Base-by-base conservation (phyloP, 495 filamentous ascomycete species). In the Aspergillus sclerotiicarbonarius region DNA sequence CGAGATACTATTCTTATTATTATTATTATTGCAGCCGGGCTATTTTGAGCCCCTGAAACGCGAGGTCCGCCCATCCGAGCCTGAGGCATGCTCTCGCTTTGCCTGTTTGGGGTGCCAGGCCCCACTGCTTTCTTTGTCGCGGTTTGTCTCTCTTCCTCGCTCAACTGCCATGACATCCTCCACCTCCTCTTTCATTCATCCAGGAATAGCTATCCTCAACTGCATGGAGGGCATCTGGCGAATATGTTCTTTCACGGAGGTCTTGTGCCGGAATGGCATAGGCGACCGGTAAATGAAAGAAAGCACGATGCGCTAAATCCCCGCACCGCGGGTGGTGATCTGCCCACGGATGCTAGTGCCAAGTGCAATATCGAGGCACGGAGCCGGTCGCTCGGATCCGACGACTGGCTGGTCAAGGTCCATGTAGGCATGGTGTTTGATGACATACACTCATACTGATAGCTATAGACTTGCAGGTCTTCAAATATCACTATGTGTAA, bases 11-110 rank as follows among this genome's bases (percentile, higher is more conserved):
- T 25, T 25, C 25, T 25, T 25, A 25, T 25, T 25, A 3, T 25
- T 25, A 2, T 25, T 25, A 25, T 25, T 5, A 25, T 25, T 25
- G 25, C 2, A 3, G 37, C 37, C 2, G 9, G 4, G 37, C 37
- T 41, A 41, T 41, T 41, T 41, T 41, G 37, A 41, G 37, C 37
- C 37, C 37, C 37, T 41, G 37, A 41, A 41, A 41, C 37, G 37
- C 37, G 37, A 15, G 12, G 10, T 0, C 13, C 37, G 37, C 37
- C 5, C 9, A 37, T 41, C 10, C 12, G 1, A 12, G 37, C 37
- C 37, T 41, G 37, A 41, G 37, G 37, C 37, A 15, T 12, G 37
- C 37, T 4, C 1, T 12, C 37, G 10, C 37, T 41, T 15, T 12
- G 37, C 37, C 10, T 12, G 10, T 15, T 41, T n/a, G 37, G 33